These are phyloP conservation scores for Colletotrichum sp. DNA, from an alignment of 2,329 filamentous ascomycete species.

Conservation along the genomic window DNA sequence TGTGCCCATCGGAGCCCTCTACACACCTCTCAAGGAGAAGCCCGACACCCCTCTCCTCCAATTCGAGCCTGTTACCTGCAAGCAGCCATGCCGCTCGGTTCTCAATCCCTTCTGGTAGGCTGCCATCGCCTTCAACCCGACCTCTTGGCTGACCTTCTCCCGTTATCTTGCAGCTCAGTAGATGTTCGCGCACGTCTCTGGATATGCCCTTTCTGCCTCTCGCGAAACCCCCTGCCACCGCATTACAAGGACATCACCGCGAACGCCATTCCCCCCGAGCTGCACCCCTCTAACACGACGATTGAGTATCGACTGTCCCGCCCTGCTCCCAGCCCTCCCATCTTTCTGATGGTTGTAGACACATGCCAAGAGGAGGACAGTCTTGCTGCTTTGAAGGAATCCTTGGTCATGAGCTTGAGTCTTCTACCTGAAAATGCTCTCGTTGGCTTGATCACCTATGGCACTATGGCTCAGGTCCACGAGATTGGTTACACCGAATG, in stretches of 20 bases:
- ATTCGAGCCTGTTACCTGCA: slow-evolving; percentile 97
- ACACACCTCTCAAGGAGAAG: slow-evolving; percentile 96
- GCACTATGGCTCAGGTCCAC: slow-evolving; percentile 97
- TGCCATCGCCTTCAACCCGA: neutral
- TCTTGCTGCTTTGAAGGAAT: slow-evolving; percentile 82
- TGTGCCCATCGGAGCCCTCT: slow-evolving; percentile 93
- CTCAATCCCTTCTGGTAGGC: slow-evolving; percentile 95
- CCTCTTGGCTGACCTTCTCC: slow-evolving; percentile 23
- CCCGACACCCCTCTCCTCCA: slow-evolving; percentile 86
- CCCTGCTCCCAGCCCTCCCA: slow-evolving; percentile 83
- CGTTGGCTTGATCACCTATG: slow-evolving; percentile 85
- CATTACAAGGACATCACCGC: slow-evolving; percentile 91
- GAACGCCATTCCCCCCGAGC: slow-evolving; percentile 81
- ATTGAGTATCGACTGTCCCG: slow-evolving; percentile 83
- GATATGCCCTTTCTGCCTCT: slow-evolving; percentile 90
- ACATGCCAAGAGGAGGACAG: slow-evolving; percentile 90
- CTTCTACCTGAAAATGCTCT: slow-evolving; percentile 81
- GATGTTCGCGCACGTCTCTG: slow-evolving; percentile 84
- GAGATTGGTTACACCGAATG: slow-evolving; percentile 98
- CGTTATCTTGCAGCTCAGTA: slow-evolving; percentile 65
- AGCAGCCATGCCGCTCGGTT: slow-evolving; percentile 92
- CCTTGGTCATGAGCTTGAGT: slow-evolving; percentile 84
- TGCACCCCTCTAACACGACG: slow-evolving; percentile 84
- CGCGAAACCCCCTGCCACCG: slow-evolving; percentile 80
- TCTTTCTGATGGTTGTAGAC: slow-evolving; percentile 88